Percentiles rank a stretch among this genome's conserved stretches.
These are phyloP conservation scores for Metschnikowia matae DNA, from an alignment of 805 yeast genomes.

Conservation along the genomic window DNA sequence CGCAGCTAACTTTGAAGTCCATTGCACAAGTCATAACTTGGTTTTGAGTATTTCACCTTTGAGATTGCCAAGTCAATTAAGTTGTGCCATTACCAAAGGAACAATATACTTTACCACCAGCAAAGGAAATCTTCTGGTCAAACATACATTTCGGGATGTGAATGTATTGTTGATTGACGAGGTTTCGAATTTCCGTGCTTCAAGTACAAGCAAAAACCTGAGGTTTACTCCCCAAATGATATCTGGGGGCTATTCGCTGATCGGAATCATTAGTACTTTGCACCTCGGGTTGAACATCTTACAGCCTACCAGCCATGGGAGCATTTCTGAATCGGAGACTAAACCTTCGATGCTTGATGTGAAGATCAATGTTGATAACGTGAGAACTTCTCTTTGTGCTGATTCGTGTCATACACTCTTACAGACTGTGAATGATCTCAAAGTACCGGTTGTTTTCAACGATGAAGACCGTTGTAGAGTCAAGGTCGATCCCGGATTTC, in stretches of 20 bases:
- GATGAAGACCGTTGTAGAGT: constrained; percentile 58
- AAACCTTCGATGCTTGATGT: constrained; percentile 36
- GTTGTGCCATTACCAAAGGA: constrained; percentile 51
- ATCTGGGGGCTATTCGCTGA: neutral
- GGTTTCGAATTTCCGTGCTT: constrained; percentile 13
- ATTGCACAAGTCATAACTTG: constrained; percentile 46
- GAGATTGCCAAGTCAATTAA: constrained; percentile 50
- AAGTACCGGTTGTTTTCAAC: constrained; percentile 57
- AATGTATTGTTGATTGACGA: constrained; percentile 66
- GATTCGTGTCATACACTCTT: constrained; percentile 75
- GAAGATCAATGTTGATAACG: constrained; percentile 45
- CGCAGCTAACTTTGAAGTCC: constrained; percentile 19
- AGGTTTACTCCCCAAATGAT: constrained; percentile 23
- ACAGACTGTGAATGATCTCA: constrained; percentile 67
- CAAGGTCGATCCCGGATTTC: constrained; percentile 26
- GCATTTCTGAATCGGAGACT: constrained; percentile 12
- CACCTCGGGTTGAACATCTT: neutral
- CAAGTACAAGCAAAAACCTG: neutral
- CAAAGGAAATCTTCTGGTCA: constrained; percentile 29
- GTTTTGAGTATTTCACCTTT: constrained; percentile 63
- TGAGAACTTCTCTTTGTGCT: constrained; percentile 63
- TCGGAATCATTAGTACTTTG: neutral
- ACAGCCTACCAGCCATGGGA: neutral
- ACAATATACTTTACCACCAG: constrained; percentile 44
- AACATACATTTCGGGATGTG: constrained; percentile 47